Base-by-base conservation (phyloP, 495 filamentous ascomycete genomes). In the Talaromyces borbonicus region DNA sequence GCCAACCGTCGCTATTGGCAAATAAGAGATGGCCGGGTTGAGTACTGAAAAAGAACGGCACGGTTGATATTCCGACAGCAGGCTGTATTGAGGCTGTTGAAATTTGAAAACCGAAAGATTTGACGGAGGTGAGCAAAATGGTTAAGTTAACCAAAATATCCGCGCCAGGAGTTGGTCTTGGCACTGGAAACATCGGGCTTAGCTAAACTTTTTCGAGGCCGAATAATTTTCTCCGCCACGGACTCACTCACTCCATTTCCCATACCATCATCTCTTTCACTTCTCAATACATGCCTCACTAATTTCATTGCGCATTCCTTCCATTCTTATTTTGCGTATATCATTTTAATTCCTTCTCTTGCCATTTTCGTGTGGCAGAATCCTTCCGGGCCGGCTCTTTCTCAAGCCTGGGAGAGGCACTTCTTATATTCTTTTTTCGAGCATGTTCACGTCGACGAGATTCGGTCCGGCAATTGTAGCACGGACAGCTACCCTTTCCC, bases 401-500 rank as follows among this genome's bases (percentile, higher is more conserved):
- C n/a, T n/a, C n/a, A n/a, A n/a, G n/a, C n/a, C n/a, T n/a, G n/a
- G n/a, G n/a, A n/a, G n/a, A n/a, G n/a, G n/a, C n/a, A n/a, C n/a
- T n/a, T n/a, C n/a, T 7, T 51, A 19, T 32, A 42, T 41, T 14
- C 41, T 30, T 32, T 46, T 37, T 43, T 47, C 56, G 55, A 71
- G 56, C 57, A 70, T 72, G 68, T 65, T 72, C 52, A 59, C 60
- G 30, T 54, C 65, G 48, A 53, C 56, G 11, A 68, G 58, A 51
- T 63, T 69, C 8, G 24, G 18, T 39, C 42, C 48, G 58, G 57
- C 66, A 38, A 58, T 59, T 51, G 59, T 63, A 56, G 58, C 61
- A 50, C 65, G 68, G 52, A 63, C 61, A 61, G 68, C 63, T 54
- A 61, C 59, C 43, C 45, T 67, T 25, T 29, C 36, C 20, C 43